Base-by-base conservation (phyloP, 2,329 filamentous ascomycete genomes). In the Aspergillus uvarum region DNA sequence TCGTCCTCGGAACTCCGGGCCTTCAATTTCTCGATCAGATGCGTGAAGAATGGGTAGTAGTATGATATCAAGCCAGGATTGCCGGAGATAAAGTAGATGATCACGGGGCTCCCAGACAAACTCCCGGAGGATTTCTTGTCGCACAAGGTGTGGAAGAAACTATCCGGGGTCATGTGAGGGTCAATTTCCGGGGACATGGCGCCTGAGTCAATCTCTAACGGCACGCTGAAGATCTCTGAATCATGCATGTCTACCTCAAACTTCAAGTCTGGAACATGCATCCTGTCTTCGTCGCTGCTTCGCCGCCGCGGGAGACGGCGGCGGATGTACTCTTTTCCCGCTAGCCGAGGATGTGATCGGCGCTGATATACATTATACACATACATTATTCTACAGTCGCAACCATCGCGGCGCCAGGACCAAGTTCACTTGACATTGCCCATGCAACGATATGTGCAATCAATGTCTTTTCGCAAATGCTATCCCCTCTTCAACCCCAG, bases 51-150 rank as follows among this genome's bases (percentile, higher is more conserved):
- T 1, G 71, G 68, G 58, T 78, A 71, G 64, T 81, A 82, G 72
- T 83, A 84, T 7, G 74, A 72, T 56, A 82, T 79, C 38, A 83
- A 68, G 2, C 80, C 78, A 2, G 81, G 79, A 62, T 83, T 84
- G 26, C 81, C 81, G 22, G 81, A 77, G 32, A 84, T 76, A 58
- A 83, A 80, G 65, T 77, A 81, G 12, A 80, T 71, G 31, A 73
- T 70, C 3, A 68, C 68, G 10, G 61, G 66, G 6, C 58, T 1
- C 10, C 56, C 51, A 24, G 59, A 29, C 29, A 47, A 5, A 22
- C 22, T 19, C 11, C 35, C 12, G 22, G 24, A 11, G 31, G 51
- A 2, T 44, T 63, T 56, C 32, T 26, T 7, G 26, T 50, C 26
- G 55, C 53, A 68, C 70, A 66, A 68, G 24, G 57, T 63, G 57